phyloP scores from a whole-genome alignment of 225 moss, liverwort and hornwort genomes.

The Takakia lepidozioides region DNA sequence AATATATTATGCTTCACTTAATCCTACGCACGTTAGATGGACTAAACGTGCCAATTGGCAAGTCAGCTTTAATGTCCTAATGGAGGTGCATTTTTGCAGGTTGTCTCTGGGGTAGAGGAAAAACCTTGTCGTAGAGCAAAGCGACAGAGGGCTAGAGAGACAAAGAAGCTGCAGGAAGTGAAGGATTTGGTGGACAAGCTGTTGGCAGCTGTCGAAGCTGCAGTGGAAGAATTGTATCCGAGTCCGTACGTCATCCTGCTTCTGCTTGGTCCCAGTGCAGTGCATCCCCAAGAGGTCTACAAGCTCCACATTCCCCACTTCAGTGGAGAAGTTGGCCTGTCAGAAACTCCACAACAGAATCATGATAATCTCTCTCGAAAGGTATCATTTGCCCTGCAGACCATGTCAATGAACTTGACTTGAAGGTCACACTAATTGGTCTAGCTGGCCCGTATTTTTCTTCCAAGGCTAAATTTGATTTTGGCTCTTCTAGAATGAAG shows the following conservation, averaged over 20 bases:
- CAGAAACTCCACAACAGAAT: not conserved
- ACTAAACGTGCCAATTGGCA: too few relatives aligned
- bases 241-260: conserved; percentile 1
- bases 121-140: not conserved
- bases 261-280: conserved; percentile 5
- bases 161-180: conserved; percentile 8
- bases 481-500: too few relatives aligned
- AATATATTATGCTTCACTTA: too few relatives aligned
- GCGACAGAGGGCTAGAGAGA: conserved; percentile 2
- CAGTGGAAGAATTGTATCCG: conserved; percentile 6
- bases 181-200: conserved; percentile 3
- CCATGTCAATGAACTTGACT: too few relatives aligned
- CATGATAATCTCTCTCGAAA: conserved; percentile 5
- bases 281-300: conserved; percentile 6
- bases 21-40: too few relatives aligned
- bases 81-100: too few relatives aligned
- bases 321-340: not conserved
- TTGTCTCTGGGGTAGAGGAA: not conserved
- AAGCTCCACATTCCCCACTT: conserved; percentile 3
- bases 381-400: too few relatives aligned
- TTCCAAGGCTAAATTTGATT: too few relatives aligned
- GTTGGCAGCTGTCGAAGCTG: conserved; percentile 5
- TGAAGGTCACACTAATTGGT: too few relatives aligned
- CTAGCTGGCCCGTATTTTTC: too few relatives aligned
- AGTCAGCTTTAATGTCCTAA: too few relatives aligned